Conservation (phyloP, 2,329 filamentous ascomycete genomes). For the Thielaviopsis populi region DNA sequence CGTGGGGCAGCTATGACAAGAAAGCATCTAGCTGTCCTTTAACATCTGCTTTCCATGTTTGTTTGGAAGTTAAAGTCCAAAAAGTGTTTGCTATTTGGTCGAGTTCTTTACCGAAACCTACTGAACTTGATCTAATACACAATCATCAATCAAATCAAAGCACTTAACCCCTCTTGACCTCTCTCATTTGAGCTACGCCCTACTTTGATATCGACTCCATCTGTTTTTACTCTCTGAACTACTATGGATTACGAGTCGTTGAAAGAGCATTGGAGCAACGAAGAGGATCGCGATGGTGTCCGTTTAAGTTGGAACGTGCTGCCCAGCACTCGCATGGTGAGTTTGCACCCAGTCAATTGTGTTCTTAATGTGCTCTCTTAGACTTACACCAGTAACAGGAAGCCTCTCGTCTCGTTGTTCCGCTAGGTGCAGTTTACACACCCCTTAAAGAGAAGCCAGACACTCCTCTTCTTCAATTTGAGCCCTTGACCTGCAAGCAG, state of each 20-base stretch:
- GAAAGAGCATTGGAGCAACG: conserved; percentile 92
- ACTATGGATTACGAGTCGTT: conserved; percentile 80
- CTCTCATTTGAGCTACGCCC: not conserved
- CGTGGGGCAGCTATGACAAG: not conserved
- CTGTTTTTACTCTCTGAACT: not conserved
- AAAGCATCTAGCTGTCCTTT: conserved; percentile 12
- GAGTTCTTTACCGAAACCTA: not conserved
- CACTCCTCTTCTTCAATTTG: conserved; percentile 79
- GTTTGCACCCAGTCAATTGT: conserved; percentile 34
- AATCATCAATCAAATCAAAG: not conserved
- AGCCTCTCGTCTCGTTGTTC: conserved; percentile 85
- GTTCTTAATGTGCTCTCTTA: not conserved
- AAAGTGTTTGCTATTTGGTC: not conserved
- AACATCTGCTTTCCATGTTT: not conserved
- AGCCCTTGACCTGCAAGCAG: conserved; percentile 91
- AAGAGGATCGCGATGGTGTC: conserved; percentile 91
- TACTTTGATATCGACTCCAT: not conserved
- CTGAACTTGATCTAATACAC: not conserved
- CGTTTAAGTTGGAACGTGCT: conserved; percentile 98
- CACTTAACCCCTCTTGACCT: not conserved
- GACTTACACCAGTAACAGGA: conserved; percentile 42
- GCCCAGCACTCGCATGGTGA: conserved; percentile 89
- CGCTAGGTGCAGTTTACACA: conserved; percentile 90
- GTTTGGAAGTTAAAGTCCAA: not conserved
- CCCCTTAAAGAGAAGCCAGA: conserved; percentile 89